Conservation (phyloP, 148 eudicot species). For the Arbutus unedo region DNA sequence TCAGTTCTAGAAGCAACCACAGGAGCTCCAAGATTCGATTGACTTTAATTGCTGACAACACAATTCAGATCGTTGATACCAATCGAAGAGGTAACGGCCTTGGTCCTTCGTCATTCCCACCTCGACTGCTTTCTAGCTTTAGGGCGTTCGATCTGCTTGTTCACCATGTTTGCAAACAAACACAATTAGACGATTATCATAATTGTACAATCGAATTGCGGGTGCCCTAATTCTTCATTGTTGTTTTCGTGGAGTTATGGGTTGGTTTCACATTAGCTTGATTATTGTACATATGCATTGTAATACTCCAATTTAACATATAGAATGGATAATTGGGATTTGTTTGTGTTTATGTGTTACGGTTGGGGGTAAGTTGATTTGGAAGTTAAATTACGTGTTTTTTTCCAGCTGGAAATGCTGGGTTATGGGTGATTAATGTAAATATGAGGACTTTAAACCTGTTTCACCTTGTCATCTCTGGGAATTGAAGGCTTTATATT, state of each 20-base stretch:
- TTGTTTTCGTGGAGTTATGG: not conserved
- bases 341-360: not conserved
- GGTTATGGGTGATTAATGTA: not conserved
- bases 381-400: not conserved
- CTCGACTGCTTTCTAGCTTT: not conserved
- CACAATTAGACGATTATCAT: too few relatives aligned
- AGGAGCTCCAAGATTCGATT: not conserved
- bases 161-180: too few relatives aligned
- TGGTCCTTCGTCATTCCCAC: not conserved
- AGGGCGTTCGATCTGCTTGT: not conserved
- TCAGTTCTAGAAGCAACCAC: not conserved
- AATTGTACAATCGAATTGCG: too few relatives aligned
- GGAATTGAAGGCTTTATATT: not conserved
- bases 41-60: not conserved
- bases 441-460: not conserved
- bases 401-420: not conserved
- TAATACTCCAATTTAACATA: not conserved
- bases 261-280: not conserved
- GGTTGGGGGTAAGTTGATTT: constrained; percentile 2
- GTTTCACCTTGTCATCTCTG: not conserved
- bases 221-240: not conserved
- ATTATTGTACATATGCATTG: not conserved
- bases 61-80: not conserved
- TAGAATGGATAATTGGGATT: not conserved
- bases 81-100: constrained; percentile 6